Conservation (phyloP, 176 grass and related monocot species). For the Ananas comosus region DNA sequence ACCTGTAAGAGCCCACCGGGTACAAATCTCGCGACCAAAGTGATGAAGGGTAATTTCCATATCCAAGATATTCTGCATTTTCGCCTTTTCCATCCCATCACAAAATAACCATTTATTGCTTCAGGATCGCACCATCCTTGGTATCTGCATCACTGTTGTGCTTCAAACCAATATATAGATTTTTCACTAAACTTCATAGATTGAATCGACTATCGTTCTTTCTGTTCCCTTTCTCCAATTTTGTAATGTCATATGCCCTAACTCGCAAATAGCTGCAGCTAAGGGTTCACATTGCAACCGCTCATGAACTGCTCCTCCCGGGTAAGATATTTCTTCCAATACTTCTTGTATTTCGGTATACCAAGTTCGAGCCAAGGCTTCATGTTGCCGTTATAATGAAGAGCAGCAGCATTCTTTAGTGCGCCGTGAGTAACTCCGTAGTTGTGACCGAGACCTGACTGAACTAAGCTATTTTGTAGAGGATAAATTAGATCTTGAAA, state of each 20-base stretch:
- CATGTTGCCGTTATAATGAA: conserved; percentile 82
- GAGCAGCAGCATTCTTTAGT: conserved; percentile 32
- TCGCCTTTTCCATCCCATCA: background rate
- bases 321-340: conserved; percentile 62
- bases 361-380: conserved; percentile 70
- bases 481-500: conserved; percentile 51
- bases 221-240: background rate
- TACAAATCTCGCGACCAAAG: background rate
- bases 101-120: background rate
- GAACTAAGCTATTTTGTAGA: conserved; percentile 35
- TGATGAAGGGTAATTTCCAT: background rate
- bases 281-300: conserved; percentile 76
- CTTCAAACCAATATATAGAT: background rate
- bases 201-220: background rate
- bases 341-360: conserved; percentile 59
- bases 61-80: background rate
- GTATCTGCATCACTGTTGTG: background rate
- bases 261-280: background rate
- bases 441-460: conserved; percentile 58
- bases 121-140: background rate
- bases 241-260: background rate
- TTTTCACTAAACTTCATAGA: background rate
- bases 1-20: background rate
- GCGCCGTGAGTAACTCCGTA: conserved; percentile 38
- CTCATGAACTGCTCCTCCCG: conserved; percentile 47